These are phyloP conservation scores for Kentomonas sorsogonicus DNA, from an alignment of 208 protist species.

Conservation along the genomic window DNA sequence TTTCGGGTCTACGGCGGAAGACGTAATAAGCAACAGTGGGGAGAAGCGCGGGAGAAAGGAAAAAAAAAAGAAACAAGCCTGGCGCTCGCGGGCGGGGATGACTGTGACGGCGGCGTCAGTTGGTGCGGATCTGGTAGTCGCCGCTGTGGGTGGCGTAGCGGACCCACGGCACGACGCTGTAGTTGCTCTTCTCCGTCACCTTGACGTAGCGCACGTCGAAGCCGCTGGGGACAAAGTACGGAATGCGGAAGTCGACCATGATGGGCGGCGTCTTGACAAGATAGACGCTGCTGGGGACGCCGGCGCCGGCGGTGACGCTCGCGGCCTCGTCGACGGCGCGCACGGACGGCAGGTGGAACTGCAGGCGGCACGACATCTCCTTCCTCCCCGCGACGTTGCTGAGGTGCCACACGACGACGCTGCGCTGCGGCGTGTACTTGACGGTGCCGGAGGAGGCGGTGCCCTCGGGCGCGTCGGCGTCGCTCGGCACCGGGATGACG, in stretches of 20 bases:
- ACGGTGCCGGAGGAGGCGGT: conserved; percentile 81
- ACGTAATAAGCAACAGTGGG: too few relatives aligned
- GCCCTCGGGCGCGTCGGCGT: conserved; percentile 96
- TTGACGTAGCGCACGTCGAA: conserved; percentile 99
- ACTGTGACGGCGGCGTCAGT: too few relatives aligned
- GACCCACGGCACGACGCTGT: conserved; percentile 97
- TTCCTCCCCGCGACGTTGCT: conserved; percentile 94
- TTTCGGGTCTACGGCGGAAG: too few relatives aligned
- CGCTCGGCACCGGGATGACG: conserved; percentile 95
- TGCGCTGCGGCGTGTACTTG: conserved; percentile 96
- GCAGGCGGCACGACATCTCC: conserved; percentile 90
- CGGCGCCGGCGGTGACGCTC: conserved; percentile 53
- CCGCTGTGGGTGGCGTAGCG: conserved; percentile 98
- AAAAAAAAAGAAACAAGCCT: too few relatives aligned
- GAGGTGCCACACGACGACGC: conserved; percentile 96
- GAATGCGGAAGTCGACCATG: conserved; percentile 97
- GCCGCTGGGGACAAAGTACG: conserved; percentile 97
- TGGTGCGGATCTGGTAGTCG: conserved; percentile 93
- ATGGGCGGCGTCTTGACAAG: too few relatives aligned
- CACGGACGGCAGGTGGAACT: conserved; percentile 96
- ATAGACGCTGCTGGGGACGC: too few relatives aligned
- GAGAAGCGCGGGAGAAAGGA: too few relatives aligned
- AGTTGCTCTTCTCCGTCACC: conserved; percentile 96
- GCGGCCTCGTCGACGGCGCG: conserved; percentile 75
- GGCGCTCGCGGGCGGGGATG: too few relatives aligned